These are phyloP conservation scores for Silene vulgaris DNA, from an alignment of 179 eudicot genomes.

Conservation along the genomic window DNA sequence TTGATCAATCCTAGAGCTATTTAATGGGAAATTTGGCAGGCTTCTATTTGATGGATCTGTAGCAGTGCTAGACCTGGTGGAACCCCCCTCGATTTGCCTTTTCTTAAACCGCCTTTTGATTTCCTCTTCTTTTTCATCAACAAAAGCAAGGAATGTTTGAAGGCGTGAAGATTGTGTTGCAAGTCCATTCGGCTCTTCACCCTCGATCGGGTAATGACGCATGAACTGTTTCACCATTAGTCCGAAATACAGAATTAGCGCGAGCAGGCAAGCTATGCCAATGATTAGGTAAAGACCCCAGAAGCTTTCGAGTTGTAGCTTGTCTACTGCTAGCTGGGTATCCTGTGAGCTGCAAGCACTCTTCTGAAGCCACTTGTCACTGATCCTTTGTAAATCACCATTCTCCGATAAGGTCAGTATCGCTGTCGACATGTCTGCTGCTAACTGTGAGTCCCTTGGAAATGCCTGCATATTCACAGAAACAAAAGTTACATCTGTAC, in stretches of 20 bases:
- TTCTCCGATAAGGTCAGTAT: conserved; percentile 63
- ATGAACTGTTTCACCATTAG: conserved; percentile 34
- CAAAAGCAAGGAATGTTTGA: conserved; percentile 49
- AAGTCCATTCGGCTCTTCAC: conserved; percentile 14
- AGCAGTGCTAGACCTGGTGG: conserved; percentile 23
- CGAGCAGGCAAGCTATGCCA: conserved; percentile 55
- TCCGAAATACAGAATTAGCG: conserved; percentile 39
- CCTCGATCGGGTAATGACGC: conserved; percentile 29
- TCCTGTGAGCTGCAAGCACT: conserved; percentile 65
- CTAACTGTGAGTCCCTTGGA: conserved; percentile 81
- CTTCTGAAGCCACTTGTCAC: conserved; percentile 76
- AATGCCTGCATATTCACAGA: conserved; percentile 49
- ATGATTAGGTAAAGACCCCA: conserved; percentile 72
- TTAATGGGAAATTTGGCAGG: neutral
- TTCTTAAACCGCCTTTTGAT: conserved; percentile 36
- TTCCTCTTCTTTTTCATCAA: conserved; percentile 55
- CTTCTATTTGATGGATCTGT: conserved; percentile 25
- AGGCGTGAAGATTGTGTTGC: conserved; percentile 29
- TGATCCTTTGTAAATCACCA: conserved; percentile 88
- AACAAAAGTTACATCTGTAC: neutral
- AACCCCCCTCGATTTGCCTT: conserved; percentile 36
- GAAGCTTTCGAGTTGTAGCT: conserved; percentile 71
- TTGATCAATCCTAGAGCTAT: conserved; percentile 1
- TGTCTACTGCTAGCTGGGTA: conserved; percentile 50
- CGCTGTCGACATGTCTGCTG: conserved; percentile 85